These are phyloP conservation scores for Xenoacremonium recifei DNA, from an alignment of 2,329 filamentous ascomycete species.

Conservation along the genomic window DNA sequence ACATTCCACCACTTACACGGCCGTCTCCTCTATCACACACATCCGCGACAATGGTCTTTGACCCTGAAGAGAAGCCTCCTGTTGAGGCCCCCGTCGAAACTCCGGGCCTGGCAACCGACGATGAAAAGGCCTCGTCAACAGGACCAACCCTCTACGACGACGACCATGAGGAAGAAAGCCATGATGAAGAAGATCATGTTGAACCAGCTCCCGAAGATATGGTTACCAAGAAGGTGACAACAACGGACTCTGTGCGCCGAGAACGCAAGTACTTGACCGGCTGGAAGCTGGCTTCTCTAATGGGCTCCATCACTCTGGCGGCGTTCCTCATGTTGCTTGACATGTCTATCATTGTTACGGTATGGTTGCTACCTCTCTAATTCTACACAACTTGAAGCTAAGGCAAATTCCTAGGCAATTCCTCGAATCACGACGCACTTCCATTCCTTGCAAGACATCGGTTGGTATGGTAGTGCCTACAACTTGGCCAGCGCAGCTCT, in stretches of 20 bases:
- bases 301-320: slow-evolving; percentile 38
- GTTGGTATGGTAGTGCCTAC: slow-evolving; percentile 55
- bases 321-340: slow-evolving; percentile 51
- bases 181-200: no score
- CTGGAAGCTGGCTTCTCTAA: slow-evolving; percentile 33
- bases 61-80: slow-evolving; percentile 1
- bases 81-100: neutral
- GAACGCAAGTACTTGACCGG: slow-evolving; percentile 19
- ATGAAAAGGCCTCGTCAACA: slow-evolving; percentile 10
- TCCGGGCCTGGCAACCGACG: neutral
- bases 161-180: slow-evolving; percentile 5
- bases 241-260: slow-evolving; percentile 10
- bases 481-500: slow-evolving; percentile 47
- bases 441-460: slow-evolving; percentile 50
- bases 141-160: slow-evolving; percentile 18
- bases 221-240: no score
- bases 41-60: no score
- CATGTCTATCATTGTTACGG: slow-evolving; percentile 52
- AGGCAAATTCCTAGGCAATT: slow-evolving; percentile 35
- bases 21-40: no score
- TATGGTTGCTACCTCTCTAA: slow-evolving; percentile 17
- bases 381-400: neutral
- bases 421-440: slow-evolving; percentile 50
- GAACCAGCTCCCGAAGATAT: slow-evolving; percentile 8
- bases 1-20: no score